Evolutionary conservation across 2,329 filamentous ascomycete genomes (phyloP).

Genomic region (Talaromyces sp.): DNA sequence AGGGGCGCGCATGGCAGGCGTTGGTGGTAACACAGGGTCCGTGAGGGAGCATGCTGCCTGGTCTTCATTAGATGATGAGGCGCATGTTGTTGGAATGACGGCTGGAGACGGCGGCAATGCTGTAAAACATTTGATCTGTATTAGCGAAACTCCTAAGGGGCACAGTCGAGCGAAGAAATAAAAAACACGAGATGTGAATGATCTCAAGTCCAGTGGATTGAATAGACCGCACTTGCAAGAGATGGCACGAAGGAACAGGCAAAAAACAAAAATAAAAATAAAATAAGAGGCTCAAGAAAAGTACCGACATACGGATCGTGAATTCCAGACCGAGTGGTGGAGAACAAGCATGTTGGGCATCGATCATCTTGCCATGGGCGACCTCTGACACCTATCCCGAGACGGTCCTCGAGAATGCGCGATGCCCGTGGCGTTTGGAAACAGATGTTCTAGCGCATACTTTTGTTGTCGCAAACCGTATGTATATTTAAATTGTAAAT

Average conservation of each 20-base stretch:
- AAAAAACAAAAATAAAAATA: constrained; percentile 15
- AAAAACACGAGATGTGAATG: background rate
- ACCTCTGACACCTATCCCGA: constrained; percentile 26
- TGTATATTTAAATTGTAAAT: background rate
- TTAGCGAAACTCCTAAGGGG: background rate
- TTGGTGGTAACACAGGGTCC: constrained; percentile 20
- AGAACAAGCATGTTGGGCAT: constrained; percentile 31
- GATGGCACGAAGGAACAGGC: background rate
- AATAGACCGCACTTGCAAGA: background rate
- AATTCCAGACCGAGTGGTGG: constrained; percentile 26
- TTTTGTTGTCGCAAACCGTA: constrained; percentile 12
- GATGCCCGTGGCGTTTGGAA: constrained; percentile 28
- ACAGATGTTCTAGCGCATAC: constrained; percentile 34
- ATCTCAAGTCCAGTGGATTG: background rate
- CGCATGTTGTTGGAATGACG: constrained; percentile 28
- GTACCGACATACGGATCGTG: constrained; percentile 28
- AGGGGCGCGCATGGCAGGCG: constrained; percentile 12
- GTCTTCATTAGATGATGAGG: constrained; percentile 21
- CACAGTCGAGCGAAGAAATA: background rate
- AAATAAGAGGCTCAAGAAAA: constrained; percentile 10
- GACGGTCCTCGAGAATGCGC: constrained; percentile 27
- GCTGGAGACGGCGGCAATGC: constrained; percentile 24
- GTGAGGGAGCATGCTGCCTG: constrained; percentile 21
- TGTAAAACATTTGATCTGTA: constrained; percentile 13
- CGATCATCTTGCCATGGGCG: constrained; percentile 36